Evolutionary conservation across 2,329 filamentous ascomycete genomes (phyloP), one percentile per base, ranked within the genome.

Genomic region (Fulvia fulva): DNA sequence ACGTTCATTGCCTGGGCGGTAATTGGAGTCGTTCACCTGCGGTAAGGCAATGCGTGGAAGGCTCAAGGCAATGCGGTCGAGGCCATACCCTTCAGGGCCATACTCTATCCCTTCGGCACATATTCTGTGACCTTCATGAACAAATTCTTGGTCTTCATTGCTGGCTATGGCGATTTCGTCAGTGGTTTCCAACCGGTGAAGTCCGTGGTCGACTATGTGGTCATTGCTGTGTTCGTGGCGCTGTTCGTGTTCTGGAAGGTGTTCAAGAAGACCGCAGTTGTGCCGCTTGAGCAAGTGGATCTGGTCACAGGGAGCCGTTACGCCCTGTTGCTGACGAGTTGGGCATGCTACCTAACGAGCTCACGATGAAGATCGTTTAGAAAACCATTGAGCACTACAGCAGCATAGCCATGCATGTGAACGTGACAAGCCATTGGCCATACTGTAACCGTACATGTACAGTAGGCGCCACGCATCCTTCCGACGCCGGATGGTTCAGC

Each of bases 111-210:
- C 0, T 89, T 77, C 67, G 78, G 87, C 45, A 81, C 86, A 0
- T 86, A 78, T 73, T 87, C 87, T 65, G 87, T 87, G 1, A 76
- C 88, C 3, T 82, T 85, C 70, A 87, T 87, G 74, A 87, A 82
- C 71, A 87, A 87, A 3, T 90, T 89, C 73, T 84, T 84, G 9
- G 80, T 82, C 5, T 89, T 88, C 68, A 85, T 89, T 43, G 76
- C 74, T 7, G 89, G 87, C 83, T 77, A 75, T 66, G 81, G 80
- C 5, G 77, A 77, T 26, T 63, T 63, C 32, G 55, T 59, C 19
- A 56, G 53, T 5, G 56, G 53, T 4, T 63, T 63, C 21, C 51
- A 61, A 19, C 23, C 47, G 44, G 59, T 63, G 54, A 75, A 79
- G 46, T 90, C 89, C 66, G 87, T 89, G 61, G 79, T 83, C 2